Conservation (phyloP, 495 filamentous ascomycete genomes). For the Penicillium psychrofluorescens region DNA sequence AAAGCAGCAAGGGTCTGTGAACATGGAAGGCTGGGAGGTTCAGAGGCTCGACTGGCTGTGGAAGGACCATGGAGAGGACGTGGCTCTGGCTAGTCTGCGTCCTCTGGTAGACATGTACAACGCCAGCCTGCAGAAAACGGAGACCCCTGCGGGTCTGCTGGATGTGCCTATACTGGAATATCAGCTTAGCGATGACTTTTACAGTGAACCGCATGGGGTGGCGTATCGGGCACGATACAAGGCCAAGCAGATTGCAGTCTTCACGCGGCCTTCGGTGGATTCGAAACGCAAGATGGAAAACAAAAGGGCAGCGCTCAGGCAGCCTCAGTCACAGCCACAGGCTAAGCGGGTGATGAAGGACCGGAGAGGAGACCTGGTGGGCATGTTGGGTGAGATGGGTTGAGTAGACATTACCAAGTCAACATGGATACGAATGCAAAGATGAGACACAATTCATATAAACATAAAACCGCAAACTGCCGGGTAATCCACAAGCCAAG, state of each 20-base stretch:
- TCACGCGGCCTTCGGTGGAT: conserved; percentile 1
- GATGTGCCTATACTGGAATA: conserved; percentile 2
- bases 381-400: conserved; percentile 5
- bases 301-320: neutral
- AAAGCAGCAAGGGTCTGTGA: neutral
- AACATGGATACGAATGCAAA: neutral
- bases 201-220: conserved; percentile 1
- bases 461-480: no score
- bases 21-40: conserved; percentile 2
- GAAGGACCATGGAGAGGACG: neutral
- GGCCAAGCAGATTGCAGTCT: conserved; percentile 1
- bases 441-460: neutral
- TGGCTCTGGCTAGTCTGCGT: neutral
- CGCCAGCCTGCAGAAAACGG: neutral
- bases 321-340: neutral
- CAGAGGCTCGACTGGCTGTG: conserved; percentile 3
- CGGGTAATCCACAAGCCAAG: no score
- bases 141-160: neutral
- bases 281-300: conserved; percentile 6
- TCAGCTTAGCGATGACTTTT: neutral
- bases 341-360: conserved; percentile 16
- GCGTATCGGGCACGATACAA: conserved; percentile 1
- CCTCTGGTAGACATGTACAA: conserved; percentile 1
- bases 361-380: conserved; percentile 11
- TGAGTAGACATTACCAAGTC: neutral